Percentiles rank a stretch among this genome's conserved stretches.
Evolutionary conservation across 805 yeast species (phyloP).

Genomic region (Cyberlindnera mississippiensis): DNA sequence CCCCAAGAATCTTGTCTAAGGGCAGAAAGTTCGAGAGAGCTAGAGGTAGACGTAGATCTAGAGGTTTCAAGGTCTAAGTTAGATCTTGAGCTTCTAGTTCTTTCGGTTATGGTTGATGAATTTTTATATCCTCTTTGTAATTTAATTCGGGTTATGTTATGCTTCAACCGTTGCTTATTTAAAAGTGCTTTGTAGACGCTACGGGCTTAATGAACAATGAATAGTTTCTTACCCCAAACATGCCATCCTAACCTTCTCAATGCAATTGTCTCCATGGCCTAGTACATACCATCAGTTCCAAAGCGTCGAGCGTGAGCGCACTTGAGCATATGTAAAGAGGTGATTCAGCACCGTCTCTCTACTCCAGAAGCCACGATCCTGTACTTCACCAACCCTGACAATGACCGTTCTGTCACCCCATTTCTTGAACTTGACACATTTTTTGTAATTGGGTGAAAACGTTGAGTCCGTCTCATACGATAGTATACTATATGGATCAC

Average conservation of each 20-base stretch:
- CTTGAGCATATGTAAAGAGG: constrained; percentile 5
- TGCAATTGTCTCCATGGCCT: too few species aligned
- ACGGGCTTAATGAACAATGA: too few species aligned
- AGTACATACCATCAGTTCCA: constrained; percentile 21
- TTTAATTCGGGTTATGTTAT: constrained; percentile 19
- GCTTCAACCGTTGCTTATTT: constrained; percentile 18
- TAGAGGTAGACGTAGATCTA: constrained; percentile 99
- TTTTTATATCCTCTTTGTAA: constrained; percentile 12
- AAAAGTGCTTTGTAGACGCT: too few species aligned
- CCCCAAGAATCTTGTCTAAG: constrained; percentile 94
- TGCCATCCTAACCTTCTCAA: too few species aligned
- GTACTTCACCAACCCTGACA: background rate
- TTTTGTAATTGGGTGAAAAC: constrained; percentile 18
- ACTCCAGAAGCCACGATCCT: constrained; percentile 23
- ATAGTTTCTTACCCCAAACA: too few species aligned
- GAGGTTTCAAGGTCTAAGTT: constrained; percentile 99
- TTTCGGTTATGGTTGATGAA: constrained; percentile 13
- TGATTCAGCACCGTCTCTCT: constrained; percentile 12
- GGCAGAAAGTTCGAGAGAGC: constrained; percentile 99
- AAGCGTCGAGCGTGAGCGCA: constrained; percentile 4
- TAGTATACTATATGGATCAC: constrained; percentile 10
- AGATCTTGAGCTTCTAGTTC: constrained; percentile 7
- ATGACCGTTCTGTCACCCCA: background rate
- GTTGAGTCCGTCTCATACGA: constrained; percentile 15
- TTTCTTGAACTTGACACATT: constrained; percentile 4